Conservation (phyloP, 2,329 filamentous ascomycete genomes). For the Bipolaris gigantea region DNA sequence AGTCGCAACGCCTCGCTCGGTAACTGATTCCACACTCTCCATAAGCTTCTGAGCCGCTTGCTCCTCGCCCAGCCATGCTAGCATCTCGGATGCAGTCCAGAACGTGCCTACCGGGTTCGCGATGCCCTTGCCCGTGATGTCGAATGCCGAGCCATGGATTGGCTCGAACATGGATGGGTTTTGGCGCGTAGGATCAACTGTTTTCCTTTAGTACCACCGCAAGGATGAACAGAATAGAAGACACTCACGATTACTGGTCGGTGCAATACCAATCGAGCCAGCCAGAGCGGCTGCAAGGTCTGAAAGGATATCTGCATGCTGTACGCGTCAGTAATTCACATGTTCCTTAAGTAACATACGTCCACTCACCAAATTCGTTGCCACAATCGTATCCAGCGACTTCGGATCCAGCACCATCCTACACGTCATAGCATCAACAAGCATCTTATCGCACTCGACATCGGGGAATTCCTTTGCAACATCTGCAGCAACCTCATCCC, state of each 20-base stretch:
- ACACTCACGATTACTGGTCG: slow-evolving; percentile 60
- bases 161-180: slow-evolving; percentile 66
- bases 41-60: slow-evolving; percentile 55
- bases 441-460: slow-evolving; percentile 65
- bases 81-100: slow-evolving; percentile 62
- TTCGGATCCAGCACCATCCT: slow-evolving; percentile 65
- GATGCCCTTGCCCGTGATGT: slow-evolving; percentile 60
- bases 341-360: neutral
- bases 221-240: no score
- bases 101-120: slow-evolving; percentile 63
- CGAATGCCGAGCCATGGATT: slow-evolving; percentile 62
- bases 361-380: slow-evolving; percentile 56
- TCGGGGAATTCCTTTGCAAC: slow-evolving; percentile 62
- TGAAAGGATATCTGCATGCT: slow-evolving; percentile 67
- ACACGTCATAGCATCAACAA: slow-evolving; percentile 68
- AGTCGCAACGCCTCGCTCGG: slow-evolving; percentile 56
- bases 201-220: slow-evolving; percentile 13
- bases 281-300: slow-evolving; percentile 71
- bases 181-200: slow-evolving; percentile 61
- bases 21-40: slow-evolving; percentile 57
- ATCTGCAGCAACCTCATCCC: slow-evolving; percentile 63
- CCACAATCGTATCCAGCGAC: slow-evolving; percentile 64
- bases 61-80: slow-evolving; percentile 60
- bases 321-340: neutral
- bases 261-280: slow-evolving; percentile 72